A percentile compares a stretch with the other conserved stretches of the same genome.
phyloP scores from a whole-genome alignment of 352 stramenopile genomes.

The Pythium dissotocum region DNA sequence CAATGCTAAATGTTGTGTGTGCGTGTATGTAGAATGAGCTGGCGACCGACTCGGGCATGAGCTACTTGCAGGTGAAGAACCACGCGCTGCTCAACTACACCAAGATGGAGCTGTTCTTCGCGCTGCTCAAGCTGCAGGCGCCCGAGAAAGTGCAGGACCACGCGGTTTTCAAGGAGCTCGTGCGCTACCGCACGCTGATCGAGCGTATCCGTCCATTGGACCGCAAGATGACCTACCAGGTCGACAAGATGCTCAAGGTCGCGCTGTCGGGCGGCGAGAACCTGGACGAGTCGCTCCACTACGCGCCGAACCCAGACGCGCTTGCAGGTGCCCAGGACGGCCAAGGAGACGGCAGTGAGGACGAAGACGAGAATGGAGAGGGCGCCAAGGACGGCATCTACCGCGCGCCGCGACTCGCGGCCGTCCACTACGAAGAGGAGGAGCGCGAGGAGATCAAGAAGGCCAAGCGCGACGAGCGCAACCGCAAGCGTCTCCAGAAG shows the following conservation, averaged over 20 bases:
- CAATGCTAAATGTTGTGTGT: background rate
- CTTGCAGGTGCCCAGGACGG: constrained; percentile 54
- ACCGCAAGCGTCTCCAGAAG: constrained; percentile 82
- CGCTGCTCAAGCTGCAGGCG: constrained; percentile 78
- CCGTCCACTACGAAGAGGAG: constrained; percentile 86
- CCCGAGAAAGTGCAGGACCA: constrained; percentile 74
- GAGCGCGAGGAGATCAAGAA: constrained; percentile 78
- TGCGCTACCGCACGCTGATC: constrained; percentile 82
- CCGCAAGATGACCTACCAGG: constrained; percentile 88
- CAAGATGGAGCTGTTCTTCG: constrained; percentile 87
- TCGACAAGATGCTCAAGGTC: constrained; percentile 91
- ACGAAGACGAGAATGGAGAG: constrained; percentile 19
- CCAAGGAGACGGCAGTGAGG: constrained; percentile 46
- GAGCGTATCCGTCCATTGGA: constrained; percentile 83
- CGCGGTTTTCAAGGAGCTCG: constrained; percentile 83
- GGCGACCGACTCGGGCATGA: constrained; percentile 63
- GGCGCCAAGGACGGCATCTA: constrained; percentile 71
- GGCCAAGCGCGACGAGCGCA: constrained; percentile 77
- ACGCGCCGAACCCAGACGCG: constrained; percentile 78
- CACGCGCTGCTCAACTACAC: constrained; percentile 85
- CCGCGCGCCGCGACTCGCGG: constrained; percentile 68
- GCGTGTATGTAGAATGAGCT: constrained; percentile 46
- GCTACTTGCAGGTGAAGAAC: constrained; percentile 88
- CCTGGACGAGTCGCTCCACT: constrained; percentile 77
- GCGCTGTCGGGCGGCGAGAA: constrained; percentile 71